These are phyloP conservation scores for Pseudophaeomoniella oleicola DNA, from an alignment of 2,329 filamentous ascomycete genomes.

Conservation along the genomic window DNA sequence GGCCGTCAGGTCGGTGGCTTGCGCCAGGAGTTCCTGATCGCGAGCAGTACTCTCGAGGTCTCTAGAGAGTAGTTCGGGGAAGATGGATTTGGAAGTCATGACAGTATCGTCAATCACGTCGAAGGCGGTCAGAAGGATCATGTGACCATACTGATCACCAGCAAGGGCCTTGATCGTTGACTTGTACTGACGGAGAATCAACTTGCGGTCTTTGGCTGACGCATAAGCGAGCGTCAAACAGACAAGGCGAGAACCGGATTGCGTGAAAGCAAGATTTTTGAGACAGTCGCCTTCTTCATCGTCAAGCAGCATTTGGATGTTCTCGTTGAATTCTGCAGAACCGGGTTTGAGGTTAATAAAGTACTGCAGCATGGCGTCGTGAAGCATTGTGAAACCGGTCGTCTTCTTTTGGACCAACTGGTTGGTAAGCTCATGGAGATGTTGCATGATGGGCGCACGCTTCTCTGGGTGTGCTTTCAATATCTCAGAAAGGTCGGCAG, in stretches of 20 bases:
- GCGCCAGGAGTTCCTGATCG: constrained; percentile 27
- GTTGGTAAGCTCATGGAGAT: constrained; percentile 76
- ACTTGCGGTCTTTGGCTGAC: constrained; percentile 81
- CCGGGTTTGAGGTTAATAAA: constrained; percentile 66
- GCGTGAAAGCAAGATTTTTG: constrained; percentile 94
- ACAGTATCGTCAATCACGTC: constrained; percentile 94
- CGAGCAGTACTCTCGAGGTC: constrained; percentile 27
- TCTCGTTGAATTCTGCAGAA: constrained; percentile 71
- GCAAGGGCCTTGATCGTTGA: constrained; percentile 79
- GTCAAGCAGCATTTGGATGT: constrained; percentile 78
- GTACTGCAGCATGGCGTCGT: constrained; percentile 97
- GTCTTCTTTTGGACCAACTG: constrained; percentile 89
- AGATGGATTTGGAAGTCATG: constrained; percentile 69
- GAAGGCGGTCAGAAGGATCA: constrained; percentile 70
- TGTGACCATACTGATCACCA: constrained; percentile 61
- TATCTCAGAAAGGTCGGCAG: constrained; percentile 59
- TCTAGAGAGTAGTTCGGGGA: constrained; percentile 71
- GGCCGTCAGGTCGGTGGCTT: constrained; percentile 31
- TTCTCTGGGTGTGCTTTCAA: constrained; percentile 70
- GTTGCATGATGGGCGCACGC: constrained; percentile 71
- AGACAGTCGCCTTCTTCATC: constrained; percentile 81
- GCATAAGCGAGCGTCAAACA: constrained; percentile 73
- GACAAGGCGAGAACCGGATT: constrained; percentile 68
- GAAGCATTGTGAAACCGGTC: constrained; percentile 92
- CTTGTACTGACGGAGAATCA: constrained; percentile 77